Base-by-base conservation (phyloP, 2,329 filamentous ascomycete species). In the Colletotrichum caudatum region DNA sequence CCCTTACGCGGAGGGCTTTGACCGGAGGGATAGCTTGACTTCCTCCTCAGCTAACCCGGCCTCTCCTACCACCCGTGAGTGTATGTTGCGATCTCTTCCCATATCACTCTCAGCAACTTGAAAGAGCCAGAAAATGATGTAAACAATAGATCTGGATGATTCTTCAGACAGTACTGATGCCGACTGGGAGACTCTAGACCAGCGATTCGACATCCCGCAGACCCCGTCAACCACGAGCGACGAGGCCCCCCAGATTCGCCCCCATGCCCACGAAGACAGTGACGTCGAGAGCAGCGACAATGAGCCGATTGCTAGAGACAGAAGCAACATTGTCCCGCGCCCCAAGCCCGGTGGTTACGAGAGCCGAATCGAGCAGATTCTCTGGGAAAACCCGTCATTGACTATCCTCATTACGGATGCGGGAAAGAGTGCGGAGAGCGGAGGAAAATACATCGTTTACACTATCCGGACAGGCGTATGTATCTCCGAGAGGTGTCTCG, bases 341-440 rank as follows among this genome's bases (percentile, higher is more conserved):
- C 86, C 87, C 68, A 95, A 94, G 83, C 94, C 94, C 73, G 94
- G 94, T 33, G 94, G 93, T 37, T 99, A 99, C 78, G 93, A 96
- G 79, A 98, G 95, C 80, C 92, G 96, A 64, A 95, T 99, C 75
- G 95, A 99, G 83, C 96, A 99, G 86, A 95, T 98, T 71, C 90
- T 99, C 58, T 97, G 97, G 80, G 96, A 99, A 83, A 94, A 97
- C 75, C 95, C 94, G 0, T 92, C 95, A 66, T 88, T 97, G 76
- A 91, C 94, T 72, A 97, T 99, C 75, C 82, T 97, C 72, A 99
- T 99, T 76, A 95, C 93, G 1, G 93, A 97, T 79, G 96, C 97
- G 4, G 96, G 96, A 71, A 99, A 99, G 88, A 98, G 95, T 81
- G 84, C 91, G 73, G 95, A 98, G 81, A 95, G 93, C 75, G 94